Evolutionary conservation across 129 eudicot species (phyloP), one percentile per base, ranked within the genome.

Genomic region (Apium graveolens): DNA sequence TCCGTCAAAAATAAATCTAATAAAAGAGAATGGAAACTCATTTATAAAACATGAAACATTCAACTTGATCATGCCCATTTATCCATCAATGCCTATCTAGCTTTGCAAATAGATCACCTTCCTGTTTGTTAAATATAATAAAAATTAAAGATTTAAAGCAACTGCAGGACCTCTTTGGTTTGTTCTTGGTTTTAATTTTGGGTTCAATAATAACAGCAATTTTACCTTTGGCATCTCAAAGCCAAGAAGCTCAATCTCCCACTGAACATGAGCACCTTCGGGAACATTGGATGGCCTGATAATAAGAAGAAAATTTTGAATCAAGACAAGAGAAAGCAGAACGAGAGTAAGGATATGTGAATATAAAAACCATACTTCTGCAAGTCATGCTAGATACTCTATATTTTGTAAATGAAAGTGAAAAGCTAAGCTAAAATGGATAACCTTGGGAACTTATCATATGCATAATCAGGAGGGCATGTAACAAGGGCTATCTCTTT

Each of bases 401-500:
- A 55, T 27, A 21, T 24, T n/a, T 24, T 12, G 82, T 29, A 81
- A 79, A 24, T 62, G 65, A 53, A 27, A 17, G 45, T 48, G 74
- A 68, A 78, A 57, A 79, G 53, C 49, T 70, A 79, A 26, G 27
- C 17, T 51, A 71, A 48, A 49, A 37, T 24, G 45, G 55, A 75
- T 48, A 80, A 95, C 99, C 99, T 92, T 29, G 90, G 83, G 82
- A 96, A 96, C 80, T 92, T 92, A 87, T 96, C 99, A 85, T 96
- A 96, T 84, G 99, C 99, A 83, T 96, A 96, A 89, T 96, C 99
- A 78, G 99, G 99, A 60, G 97, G 99, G 80, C 99, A 96, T 69
- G 97, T 92, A 46, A 96, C 97, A 48, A 89, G 89, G 82, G 99
- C 85, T 79, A 96, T 79, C 89, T 96, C 99, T 75, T 93, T 97